phyloP scores from a whole-genome alignment of 306 rosid species.

The Datisca glomerata region DNA sequence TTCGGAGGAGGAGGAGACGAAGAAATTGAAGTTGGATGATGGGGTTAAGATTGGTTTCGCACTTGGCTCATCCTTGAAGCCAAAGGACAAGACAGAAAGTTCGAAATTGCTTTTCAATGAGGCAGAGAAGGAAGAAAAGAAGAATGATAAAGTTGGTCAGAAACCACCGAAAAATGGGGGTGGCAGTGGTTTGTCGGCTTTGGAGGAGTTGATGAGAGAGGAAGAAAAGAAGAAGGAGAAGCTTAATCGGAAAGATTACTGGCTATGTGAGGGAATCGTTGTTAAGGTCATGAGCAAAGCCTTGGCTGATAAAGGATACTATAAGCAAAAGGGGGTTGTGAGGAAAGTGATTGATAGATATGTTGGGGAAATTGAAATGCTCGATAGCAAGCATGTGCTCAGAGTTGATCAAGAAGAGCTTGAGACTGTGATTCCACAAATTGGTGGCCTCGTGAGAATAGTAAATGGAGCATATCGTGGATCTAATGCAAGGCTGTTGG shows the following conservation, averaged over 20 bases:
- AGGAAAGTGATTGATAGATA: conserved; percentile 69
- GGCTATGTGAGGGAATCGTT: conserved; percentile 64
- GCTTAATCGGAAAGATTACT: conserved; percentile 74
- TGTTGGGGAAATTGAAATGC: conserved; percentile 84
- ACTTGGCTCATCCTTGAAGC: conserved; percentile 32
- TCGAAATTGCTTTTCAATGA: conserved; percentile 46
- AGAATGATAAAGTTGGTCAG: conserved; percentile 2
- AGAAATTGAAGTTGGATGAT: conserved; percentile 40
- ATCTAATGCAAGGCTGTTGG: conserved; percentile 51
- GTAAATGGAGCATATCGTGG: conserved; percentile 91
- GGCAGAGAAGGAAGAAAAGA: conserved; percentile 20
- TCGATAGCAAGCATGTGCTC: conserved; percentile 72
- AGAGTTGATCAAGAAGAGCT: conserved; percentile 85
- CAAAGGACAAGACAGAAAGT: conserved; percentile 35
- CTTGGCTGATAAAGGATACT: conserved; percentile 76
- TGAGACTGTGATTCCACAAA: conserved; percentile 83
- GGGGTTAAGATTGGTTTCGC: conserved; percentile 69
- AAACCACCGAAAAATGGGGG: conserved; percentile 27
- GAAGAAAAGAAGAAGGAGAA: conserved; percentile 84
- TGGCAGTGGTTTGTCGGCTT: conserved; percentile 32
- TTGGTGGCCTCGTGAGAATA: conserved; percentile 75
- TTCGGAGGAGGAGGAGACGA: conserved; percentile 19
- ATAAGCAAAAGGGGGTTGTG: conserved; percentile 79
- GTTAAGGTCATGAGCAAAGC: conserved; percentile 89
- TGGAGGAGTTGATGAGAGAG: conserved; percentile 75